Base-by-base conservation (phyloP, 768 basidiomycete genomes). In the Roridomyces roridus region DNA sequence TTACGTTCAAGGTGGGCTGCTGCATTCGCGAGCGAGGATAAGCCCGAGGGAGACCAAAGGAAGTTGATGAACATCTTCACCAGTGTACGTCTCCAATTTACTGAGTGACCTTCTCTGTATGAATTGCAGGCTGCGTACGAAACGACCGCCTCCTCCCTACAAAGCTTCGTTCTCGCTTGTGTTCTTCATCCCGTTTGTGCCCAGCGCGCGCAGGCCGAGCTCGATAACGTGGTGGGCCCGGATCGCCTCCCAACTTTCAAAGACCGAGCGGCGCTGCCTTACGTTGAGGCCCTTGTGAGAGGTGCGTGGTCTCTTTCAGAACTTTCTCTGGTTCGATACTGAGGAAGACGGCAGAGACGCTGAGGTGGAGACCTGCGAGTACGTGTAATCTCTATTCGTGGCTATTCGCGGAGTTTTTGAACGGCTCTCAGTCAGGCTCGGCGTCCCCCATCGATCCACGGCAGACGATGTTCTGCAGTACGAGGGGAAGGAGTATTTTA, bases 201-300 rank as follows among this genome's bases (percentile, higher is more conserved):
- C 34, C 18, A n/a, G 15, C 40, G 40, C 34, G 50, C 50, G 41
- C 50, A 51, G 40, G 29, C 26, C 9, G 48, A 60, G 40, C 43
- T 56, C 35, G 53, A 55, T 41, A 40, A 48, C 53, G 60, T 62
- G 53, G 55, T 53, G 48, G 55, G 54, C 51, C 41, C 45, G 34
- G 40, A 56, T 31, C 41, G 46, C 49, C 39, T 48, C 11, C 39
- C 55, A 21, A 28, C 46, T 25, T 47, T 59, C 47, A 49, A 37
- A 20, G 53, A 57, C 34, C 48, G 57, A 28, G 39, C 42, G 18
- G 28, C 11, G 25, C 57, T 59, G n/a, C 57, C 57, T 1, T 59
- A 54, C 48, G 25, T 50, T 40, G 52, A 47, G 34, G 55, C 46
- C 23, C 21, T 51, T 31, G 21, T 43, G 21, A 28, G 42, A 23